Conservation (phyloP, 225 moss, liverwort and hornwort genomes). For the Physcomitrellopsis africana region DNA sequence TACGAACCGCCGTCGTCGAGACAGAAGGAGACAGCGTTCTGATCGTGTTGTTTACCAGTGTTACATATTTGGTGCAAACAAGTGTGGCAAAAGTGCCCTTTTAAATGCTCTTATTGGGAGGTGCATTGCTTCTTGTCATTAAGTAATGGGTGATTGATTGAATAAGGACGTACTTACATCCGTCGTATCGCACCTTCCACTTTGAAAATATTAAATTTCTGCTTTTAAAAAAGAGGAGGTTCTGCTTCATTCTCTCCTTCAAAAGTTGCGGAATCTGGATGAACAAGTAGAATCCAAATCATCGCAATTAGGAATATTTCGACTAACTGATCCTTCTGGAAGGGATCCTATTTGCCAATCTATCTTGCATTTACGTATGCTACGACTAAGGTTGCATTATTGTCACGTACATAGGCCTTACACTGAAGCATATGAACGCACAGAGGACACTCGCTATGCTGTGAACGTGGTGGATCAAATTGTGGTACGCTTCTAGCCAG, state of each 20-base stretch:
- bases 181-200: neutral
- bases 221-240: neutral
- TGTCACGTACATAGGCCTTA: conserved; percentile 57
- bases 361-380: neutral
- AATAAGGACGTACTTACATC: neutral
- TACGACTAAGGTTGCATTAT: neutral
- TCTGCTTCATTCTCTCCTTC: neutral
- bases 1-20: conserved; percentile 75
- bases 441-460: conserved; percentile 65
- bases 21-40: conserved; percentile 74
- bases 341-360: neutral
- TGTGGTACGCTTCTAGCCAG: conserved; percentile 59
- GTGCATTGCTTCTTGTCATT: conserved; percentile 40
- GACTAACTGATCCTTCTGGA: neutral
- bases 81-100: conserved; percentile 83
- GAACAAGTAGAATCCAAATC: neutral
- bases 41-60: conserved; percentile 78
- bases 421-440: conserved; percentile 76
- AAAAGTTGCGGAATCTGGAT: neutral
- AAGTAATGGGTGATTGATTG: neutral
- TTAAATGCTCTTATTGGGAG: conserved; percentile 88
- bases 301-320: neutral
- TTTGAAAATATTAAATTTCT: neutral
- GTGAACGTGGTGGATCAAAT: conserved; percentile 83
- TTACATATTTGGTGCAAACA: conserved; percentile 88